Conservation (phyloP, 2,329 filamentous ascomycete genomes). For the Fusarium bactridioides region DNA sequence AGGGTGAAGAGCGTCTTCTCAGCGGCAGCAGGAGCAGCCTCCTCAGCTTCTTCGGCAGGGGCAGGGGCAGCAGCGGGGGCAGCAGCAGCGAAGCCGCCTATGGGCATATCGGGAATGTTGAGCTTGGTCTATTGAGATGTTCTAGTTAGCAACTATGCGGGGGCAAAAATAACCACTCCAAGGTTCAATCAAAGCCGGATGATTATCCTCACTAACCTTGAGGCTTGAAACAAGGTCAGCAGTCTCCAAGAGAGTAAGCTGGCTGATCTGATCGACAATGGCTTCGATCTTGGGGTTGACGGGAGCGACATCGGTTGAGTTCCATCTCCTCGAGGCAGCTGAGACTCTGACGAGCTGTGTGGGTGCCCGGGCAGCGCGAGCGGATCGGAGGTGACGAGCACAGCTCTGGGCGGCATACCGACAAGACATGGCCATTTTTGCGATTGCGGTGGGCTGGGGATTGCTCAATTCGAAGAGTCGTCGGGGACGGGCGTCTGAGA, state of each 20-base stretch:
- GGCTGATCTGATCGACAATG: slow-evolving; percentile 98
- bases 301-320: slow-evolving; percentile 76
- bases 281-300: slow-evolving; percentile 89
- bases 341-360: slow-evolving; percentile 57
- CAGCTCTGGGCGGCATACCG: slow-evolving; percentile 71
- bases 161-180: neutral
- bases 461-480: slow-evolving; percentile 41
- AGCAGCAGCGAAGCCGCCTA: slow-evolving; percentile 86
- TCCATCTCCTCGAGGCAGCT: slow-evolving; percentile 75
- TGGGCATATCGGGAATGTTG: slow-evolving; percentile 97
- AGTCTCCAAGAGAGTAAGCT: slow-evolving; percentile 97
- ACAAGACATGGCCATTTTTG: slow-evolving; percentile 69
- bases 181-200: slow-evolving; percentile 16
- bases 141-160: slow-evolving; percentile 23
- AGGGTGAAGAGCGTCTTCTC: slow-evolving; percentile 98
- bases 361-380: slow-evolving; percentile 55
- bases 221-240: slow-evolving; percentile 93
- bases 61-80: slow-evolving; percentile 65
- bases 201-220: slow-evolving; percentile 70
- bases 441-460: slow-evolving; percentile 36
- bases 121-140: slow-evolving; percentile 73
- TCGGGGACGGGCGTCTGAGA: slow-evolving; percentile 43
- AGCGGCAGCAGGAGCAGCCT: slow-evolving; percentile 85
- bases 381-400: slow-evolving; percentile 66
- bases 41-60: slow-evolving; percentile 81